Evolutionary conservation across 441 rosid genomes (phyloP), one percentile per base, ranked within the genome.

Genomic region (Capsella rubella): DNA sequence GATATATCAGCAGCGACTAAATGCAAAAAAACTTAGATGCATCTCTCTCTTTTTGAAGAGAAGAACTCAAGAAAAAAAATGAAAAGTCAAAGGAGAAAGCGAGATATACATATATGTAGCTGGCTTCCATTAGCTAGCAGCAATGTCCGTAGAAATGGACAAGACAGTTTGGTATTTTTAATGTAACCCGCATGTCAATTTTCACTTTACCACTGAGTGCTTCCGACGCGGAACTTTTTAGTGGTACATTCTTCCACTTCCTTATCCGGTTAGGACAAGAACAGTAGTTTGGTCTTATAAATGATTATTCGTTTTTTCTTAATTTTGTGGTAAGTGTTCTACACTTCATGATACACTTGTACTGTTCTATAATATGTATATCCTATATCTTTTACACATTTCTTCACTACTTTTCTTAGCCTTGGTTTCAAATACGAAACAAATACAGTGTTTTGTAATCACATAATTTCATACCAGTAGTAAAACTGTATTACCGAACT

Each of bases 191-290:
- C 69, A 25, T 75, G 75, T 64, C 75, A 55, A 29, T 55, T 54
- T 42, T 69, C 58, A 55, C 75, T 63, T 62, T 54, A 18, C 25
- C 39, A 37, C 58, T 70, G 31, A 69, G 79, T 76, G 79, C 71
- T 61, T 46, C 55, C 53, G 3, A 76, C 75, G 79, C 79, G 79
- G 60, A 46, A 4, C 31, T 42, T 49, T 63, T 4, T 54, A 69
- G 75, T 76, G 79, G 47, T 69, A 46, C 47, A 69, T 69, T 46
- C 32, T 76, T 69, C 79, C 79, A 76, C 75, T 69, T 69, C 71
- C 37, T 76, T 76, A 55, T 75, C 75, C 45, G 59, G 46, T 54
- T 14, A 75, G n/a, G 64, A 75, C 75, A 35, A 62, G 7, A 75
- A 53, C n/a, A 75, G 16, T 60, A 75, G 16, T 60, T 21, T 74